Base-by-base conservation (phyloP, 805 yeast species). In the Grigorovia transvaalensis region DNA sequence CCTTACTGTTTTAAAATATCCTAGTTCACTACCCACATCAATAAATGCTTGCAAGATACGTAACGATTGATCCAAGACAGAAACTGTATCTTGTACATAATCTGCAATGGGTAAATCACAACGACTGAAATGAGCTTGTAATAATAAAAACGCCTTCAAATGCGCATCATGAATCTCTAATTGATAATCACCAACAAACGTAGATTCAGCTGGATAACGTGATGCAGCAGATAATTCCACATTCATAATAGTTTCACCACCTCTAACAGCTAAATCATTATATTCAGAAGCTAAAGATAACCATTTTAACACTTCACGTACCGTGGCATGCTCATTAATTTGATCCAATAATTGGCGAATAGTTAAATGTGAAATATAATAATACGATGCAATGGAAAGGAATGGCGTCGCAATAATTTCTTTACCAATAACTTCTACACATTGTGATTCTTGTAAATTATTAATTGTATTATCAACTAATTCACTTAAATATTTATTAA, bases 41-140 rank as follows among this genome's bases (percentile, higher is more conserved):
- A 91, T 83, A 58, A 79, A 84, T 0, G 98, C 97, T 64, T 93
- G 99, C 50, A 90, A 70, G 56, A 93, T 84, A 78, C 99, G 95
- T 62, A 93, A 73, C 8, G 95, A 81, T 70, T 93, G 99, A 63
- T 95, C 99, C 52, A 93, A 71, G 9, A 93, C 96, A 0, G 97
- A 83, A 13, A 89, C 80, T 0, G 96, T 89, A 67, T 93, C 99
- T 64, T 91, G 98, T 9, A 85, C 75, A 64, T 93, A 93, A 73
- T 93, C 99, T 0, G 96, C 95, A 61, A 93, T 87, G 1, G 98
- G 99, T 47, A 93, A 72, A 53, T 87, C 93, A 6, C 84, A 61
- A 50, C 96, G 74, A 9, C 88, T 80, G 49, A 91, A 75, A 62
- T 91, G 91, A 0, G 95, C 90, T 67, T 91, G 96, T 15, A 90